These are phyloP conservation scores for Mucor indicus DNA, from an alignment of 371 early-diverging fungal genomes.

Conservation along the genomic window DNA sequence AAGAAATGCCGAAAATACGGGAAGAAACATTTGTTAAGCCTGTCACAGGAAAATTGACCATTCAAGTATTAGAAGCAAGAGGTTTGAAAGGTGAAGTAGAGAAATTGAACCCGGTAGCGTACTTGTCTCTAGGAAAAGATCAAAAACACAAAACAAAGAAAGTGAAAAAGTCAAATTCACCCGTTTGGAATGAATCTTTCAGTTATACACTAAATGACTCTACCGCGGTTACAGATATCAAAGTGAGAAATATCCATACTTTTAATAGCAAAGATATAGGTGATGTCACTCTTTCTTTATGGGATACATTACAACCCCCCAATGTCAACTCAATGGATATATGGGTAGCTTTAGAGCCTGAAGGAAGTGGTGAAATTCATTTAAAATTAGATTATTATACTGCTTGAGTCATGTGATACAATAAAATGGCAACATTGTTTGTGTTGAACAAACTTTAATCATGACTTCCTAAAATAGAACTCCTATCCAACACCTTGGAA, in stretches of 20 bases:
- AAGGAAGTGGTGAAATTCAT: conserved; percentile 41
- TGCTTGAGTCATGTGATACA: too few species aligned
- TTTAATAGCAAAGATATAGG: conserved; percentile 63
- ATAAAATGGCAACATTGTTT: too few species aligned
- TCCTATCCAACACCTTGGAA: too few species aligned
- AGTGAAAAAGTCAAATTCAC: conserved; percentile 68
- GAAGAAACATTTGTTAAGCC: too few species aligned
- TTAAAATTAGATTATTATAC: too few species aligned
- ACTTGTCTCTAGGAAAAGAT: conserved; percentile 47
- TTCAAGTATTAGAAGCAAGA: conserved; percentile 53
- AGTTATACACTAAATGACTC: conserved; percentile 25
- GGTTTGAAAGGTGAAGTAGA: conserved; percentile 49
- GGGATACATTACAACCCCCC: conserved; percentile 37
- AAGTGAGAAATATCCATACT: conserved; percentile 63
- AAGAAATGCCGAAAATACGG: too few species aligned
- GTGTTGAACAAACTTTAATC: too few species aligned
- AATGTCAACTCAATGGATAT: conserved; percentile 14
- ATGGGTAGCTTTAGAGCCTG: conserved; percentile 38
- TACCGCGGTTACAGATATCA: conserved; percentile 39
- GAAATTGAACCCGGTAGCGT: conserved; percentile 54
- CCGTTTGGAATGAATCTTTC: conserved; percentile 51
- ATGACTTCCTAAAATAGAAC: too few species aligned
- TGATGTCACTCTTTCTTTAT: conserved; percentile 48
- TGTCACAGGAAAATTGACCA: conserved; percentile 19
- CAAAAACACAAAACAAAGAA: conserved; percentile 69